Evolutionary conservation across 495 filamentous ascomycete species (phyloP).

Genomic region (Aspergillus diversus): DNA sequence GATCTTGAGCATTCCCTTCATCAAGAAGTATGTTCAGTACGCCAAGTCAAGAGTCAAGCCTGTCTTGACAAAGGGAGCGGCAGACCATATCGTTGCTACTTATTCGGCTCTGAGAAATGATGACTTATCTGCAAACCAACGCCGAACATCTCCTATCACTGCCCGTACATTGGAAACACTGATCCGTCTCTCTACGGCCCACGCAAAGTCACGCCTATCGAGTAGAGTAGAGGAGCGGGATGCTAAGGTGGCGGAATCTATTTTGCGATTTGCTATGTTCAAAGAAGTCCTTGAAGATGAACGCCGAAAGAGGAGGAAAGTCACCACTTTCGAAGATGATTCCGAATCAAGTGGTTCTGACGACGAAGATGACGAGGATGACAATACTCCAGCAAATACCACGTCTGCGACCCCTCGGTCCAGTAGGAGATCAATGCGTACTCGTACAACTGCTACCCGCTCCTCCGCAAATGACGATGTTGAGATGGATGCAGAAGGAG

Average conservation of each 20-base stretch:
- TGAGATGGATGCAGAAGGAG: constrained; percentile 32
- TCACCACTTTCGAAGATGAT: constrained; percentile 52
- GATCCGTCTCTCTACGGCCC: constrained; percentile 94
- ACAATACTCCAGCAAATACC: constrained; percentile 37
- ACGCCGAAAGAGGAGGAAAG: constrained; percentile 71
- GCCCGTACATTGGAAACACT: constrained; percentile 96
- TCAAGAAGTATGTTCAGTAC: constrained; percentile 99
- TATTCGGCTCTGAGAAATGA: constrained; percentile 96
- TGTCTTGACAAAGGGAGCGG: constrained; percentile 87
- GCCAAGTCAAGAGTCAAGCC: constrained; percentile 93
- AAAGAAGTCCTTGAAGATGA: constrained; percentile 94
- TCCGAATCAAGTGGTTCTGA: constrained; percentile 46
- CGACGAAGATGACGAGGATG: constrained; percentile 43
- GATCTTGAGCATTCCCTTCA: constrained; percentile 96
- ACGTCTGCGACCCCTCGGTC: constrained; percentile 41
- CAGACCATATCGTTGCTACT: constrained; percentile 88
- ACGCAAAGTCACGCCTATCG: constrained; percentile 91
- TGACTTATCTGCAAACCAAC: constrained; percentile 90
- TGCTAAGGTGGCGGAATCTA: constrained; percentile 83
- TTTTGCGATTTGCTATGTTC: constrained; percentile 94
- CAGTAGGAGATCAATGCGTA: constrained; percentile 46
- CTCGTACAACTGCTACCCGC: constrained; percentile 49
- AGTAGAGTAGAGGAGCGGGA: constrained; percentile 92
- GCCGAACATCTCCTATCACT: constrained; percentile 92
- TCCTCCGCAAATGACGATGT: constrained; percentile 47